These are phyloP conservation scores for Rhodamnia rubescens DNA, from an alignment of 345 rosid species.

Conservation along the genomic window DNA sequence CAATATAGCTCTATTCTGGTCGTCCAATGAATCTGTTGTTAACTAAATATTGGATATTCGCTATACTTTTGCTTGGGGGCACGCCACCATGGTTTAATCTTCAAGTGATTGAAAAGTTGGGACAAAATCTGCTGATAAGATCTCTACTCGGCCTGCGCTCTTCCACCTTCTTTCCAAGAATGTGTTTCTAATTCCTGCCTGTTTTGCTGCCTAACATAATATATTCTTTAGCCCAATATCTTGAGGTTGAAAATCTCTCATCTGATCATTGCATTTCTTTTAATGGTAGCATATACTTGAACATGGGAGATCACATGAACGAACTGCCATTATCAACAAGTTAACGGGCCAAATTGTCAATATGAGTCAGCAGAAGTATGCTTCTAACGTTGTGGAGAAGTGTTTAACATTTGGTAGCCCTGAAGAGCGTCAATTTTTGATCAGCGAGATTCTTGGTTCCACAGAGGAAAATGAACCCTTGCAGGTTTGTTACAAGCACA, in stretches of 20 bases:
- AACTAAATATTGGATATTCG: neutral
- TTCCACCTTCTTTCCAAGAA: neutral
- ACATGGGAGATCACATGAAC: conserved; percentile 72
- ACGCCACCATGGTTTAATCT: neutral
- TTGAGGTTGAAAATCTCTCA: neutral
- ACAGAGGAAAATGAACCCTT: conserved; percentile 95
- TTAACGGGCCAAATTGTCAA: conserved; percentile 88
- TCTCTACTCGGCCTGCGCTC: neutral
- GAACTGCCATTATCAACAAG: conserved; percentile 63
- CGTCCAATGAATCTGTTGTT: neutral
- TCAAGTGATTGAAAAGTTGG: neutral
- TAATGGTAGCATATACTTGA: conserved; percentile 71
- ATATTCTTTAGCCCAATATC: neutral
- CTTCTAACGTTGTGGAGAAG: conserved; percentile 94
- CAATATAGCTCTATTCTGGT: neutral
- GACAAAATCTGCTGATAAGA: neutral
- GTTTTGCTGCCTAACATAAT: neutral
- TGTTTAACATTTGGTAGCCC: conserved; percentile 85
- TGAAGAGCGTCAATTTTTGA: conserved; percentile 71
- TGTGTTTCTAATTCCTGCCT: neutral
- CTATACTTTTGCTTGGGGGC: neutral
- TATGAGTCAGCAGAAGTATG: conserved; percentile 98
- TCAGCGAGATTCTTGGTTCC: conserved; percentile 84
- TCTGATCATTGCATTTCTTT: neutral
- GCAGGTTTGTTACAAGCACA: conserved; percentile 37